These are phyloP conservation scores for Blastosporella zonata DNA, from an alignment of 1,284 basidiomycete genomes.

Conservation along the genomic window DNA sequence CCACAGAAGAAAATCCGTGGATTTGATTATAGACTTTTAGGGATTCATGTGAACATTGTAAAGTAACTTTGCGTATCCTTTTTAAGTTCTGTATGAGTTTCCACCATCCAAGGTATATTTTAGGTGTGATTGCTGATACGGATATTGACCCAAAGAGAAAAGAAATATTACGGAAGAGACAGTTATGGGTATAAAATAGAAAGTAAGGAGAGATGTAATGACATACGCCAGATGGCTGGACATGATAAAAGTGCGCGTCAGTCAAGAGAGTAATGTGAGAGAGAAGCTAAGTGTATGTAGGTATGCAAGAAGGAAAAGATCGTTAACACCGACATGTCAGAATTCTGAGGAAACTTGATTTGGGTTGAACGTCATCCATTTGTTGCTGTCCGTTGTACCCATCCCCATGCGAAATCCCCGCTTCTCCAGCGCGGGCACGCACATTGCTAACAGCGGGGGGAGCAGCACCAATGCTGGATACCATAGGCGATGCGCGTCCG, in stretches of 20 bases:
- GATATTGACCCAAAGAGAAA: slow-evolving; percentile 17
- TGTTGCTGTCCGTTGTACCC: slow-evolving; percentile 53
- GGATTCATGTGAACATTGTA: neutral
- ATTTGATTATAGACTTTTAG: neutral
- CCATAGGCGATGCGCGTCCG: slow-evolving; percentile 73
- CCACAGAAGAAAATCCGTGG: neutral
- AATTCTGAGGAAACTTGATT: slow-evolving; percentile 60
- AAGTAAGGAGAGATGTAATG: slow-evolving; percentile 20
- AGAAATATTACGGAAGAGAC: slow-evolving; percentile 23
- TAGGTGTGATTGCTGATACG: slow-evolving; percentile 16
- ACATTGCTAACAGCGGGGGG: slow-evolving; percentile 70
- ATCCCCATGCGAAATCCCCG: slow-evolving; percentile 59
- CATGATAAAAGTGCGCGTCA: slow-evolving; percentile 20
- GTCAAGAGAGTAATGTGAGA: slow-evolving; percentile 22
- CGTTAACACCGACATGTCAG: slow-evolving; percentile 74
- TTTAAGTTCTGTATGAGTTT: neutral
- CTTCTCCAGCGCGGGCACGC: slow-evolving; percentile 63
- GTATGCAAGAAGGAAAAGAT: slow-evolving; percentile 18
- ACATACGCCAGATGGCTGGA: slow-evolving; percentile 21
- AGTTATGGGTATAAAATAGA: slow-evolving; percentile 30
- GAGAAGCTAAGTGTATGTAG: slow-evolving; percentile 12
- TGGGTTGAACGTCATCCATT: slow-evolving; percentile 50
- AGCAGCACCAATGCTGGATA: slow-evolving; percentile 59
- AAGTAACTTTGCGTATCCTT: too few relatives aligned
- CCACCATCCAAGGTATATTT: slow-evolving; percentile 18